A percentile compares a stretch with the other conserved stretches of the same genome.
Conservation (phyloP, 169 alveolate genomes). For the Amoebophrya sp. region DNA sequence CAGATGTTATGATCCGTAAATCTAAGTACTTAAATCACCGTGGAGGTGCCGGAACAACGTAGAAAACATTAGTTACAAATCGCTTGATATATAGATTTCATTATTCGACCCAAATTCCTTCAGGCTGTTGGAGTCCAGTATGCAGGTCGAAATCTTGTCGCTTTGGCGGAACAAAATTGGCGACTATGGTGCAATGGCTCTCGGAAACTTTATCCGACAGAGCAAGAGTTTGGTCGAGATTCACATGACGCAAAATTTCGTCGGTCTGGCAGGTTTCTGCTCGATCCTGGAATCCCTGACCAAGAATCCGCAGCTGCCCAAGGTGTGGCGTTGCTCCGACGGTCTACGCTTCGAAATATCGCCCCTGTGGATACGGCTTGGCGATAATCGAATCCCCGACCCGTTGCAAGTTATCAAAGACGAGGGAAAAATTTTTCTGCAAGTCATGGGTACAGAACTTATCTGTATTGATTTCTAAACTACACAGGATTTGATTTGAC, state of each 20-base stretch:
- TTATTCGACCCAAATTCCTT: too few relatives aligned
- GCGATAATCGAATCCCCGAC: background rate
- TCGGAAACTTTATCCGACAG: background rate
- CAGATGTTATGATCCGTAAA: too few relatives aligned
- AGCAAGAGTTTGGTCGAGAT: background rate
- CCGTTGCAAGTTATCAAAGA: background rate
- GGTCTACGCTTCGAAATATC: background rate
- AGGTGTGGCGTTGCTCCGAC: background rate
- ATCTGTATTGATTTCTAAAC: too few relatives aligned
- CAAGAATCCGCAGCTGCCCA: background rate
- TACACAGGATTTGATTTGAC: too few relatives aligned
- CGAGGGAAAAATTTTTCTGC: background rate
- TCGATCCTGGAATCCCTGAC: background rate
- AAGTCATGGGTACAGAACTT: background rate
- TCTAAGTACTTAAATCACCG: too few relatives aligned
- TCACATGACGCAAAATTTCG: background rate
- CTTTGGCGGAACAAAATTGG: background rate
- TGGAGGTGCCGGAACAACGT: too few relatives aligned
- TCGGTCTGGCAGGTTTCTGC: background rate
- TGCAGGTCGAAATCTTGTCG: background rate
- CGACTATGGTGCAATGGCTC: background rate
- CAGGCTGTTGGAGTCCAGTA: background rate
- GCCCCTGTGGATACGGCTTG: background rate
- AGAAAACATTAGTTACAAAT: too few relatives aligned
- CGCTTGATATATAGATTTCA: too few relatives aligned